These are phyloP conservation scores for Solanum sejunctum DNA, from an alignment of 257 asterid genomes.

Conservation along the genomic window DNA sequence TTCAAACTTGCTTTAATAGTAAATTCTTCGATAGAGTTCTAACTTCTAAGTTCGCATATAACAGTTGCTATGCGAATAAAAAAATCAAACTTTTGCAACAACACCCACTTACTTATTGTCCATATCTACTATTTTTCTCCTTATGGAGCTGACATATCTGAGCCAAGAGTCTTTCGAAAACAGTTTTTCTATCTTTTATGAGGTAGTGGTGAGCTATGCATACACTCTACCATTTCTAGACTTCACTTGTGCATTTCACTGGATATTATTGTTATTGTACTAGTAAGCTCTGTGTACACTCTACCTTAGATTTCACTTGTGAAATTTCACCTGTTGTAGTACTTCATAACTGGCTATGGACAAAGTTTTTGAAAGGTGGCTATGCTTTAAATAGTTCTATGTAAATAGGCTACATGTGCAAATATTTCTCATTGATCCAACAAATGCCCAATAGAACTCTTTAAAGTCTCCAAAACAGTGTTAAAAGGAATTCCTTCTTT, in stretches of 20 bases:
- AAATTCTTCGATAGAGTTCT: too few relatives aligned
- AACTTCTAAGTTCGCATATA: too few relatives aligned
- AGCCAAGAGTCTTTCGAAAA: too few relatives aligned
- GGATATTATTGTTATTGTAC: too few relatives aligned
- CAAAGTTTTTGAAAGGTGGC: not conserved
- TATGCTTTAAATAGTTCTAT: not conserved
- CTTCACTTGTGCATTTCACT: too few relatives aligned
- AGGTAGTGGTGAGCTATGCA: too few relatives aligned
- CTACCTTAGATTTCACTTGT: too few relatives aligned
- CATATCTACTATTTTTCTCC: not conserved
- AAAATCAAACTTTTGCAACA: not conserved
- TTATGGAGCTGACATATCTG: too few relatives aligned
- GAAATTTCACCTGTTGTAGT: too few relatives aligned
- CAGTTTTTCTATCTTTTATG: too few relatives aligned
- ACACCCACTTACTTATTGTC: not conserved
- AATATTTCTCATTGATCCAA: not conserved
- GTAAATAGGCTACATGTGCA: not conserved
- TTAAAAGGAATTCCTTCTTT: not conserved
- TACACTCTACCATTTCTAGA: too few relatives aligned
- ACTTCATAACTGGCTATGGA: not conserved
- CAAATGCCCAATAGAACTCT: not conserved
- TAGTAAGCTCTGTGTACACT: too few relatives aligned
- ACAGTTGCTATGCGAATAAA: not conserved
- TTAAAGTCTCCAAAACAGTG: not conserved
- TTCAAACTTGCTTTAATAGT: not conserved